A percentile compares a stretch with the other conserved stretches of the same genome.
phyloP scores from a whole-genome alignment of 108 stramenopile species.

The Pseudonitzschia multiseries region DNA sequence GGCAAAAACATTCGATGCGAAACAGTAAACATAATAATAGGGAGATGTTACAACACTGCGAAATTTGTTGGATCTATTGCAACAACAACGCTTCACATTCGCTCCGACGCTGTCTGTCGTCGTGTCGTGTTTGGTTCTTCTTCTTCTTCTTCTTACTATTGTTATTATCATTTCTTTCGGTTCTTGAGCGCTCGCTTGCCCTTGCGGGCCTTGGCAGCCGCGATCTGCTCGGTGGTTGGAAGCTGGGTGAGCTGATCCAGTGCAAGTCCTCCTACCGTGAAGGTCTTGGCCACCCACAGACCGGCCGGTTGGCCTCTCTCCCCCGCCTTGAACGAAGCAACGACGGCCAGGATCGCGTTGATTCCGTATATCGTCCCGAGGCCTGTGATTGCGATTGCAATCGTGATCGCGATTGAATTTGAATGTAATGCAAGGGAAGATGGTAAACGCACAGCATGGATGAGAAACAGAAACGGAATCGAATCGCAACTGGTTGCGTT shows the following conservation, averaged over 20 bases:
- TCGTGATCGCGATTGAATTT: neutral
- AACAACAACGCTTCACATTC: too few species aligned
- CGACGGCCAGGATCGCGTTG: constrained; percentile 69
- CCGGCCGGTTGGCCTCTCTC: constrained; percentile 64
- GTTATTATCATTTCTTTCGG: constrained; percentile 27
- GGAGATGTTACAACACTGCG: too few species aligned
- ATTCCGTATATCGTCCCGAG: constrained; percentile 68
- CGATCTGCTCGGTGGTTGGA: constrained; percentile 65
- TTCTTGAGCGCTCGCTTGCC: constrained; percentile 56
- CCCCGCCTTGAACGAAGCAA: constrained; percentile 69
- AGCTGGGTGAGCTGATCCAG: constrained; percentile 84
- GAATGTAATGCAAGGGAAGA: too few species aligned
- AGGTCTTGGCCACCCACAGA: constrained; percentile 77
- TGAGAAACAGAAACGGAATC: constrained; percentile 11
- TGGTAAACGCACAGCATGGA: too few species aligned
- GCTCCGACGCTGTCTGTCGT: too few species aligned
- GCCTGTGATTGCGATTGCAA: constrained; percentile 31
- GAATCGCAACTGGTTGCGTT: neutral
- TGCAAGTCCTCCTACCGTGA: constrained; percentile 84
- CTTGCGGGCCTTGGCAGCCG: constrained; percentile 34
- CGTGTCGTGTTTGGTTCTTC: too few species aligned
- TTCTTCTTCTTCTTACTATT: too few species aligned
- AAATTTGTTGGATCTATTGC: too few species aligned
- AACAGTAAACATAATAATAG: too few species aligned
- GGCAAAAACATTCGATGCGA: too few species aligned